Percentiles rank a stretch among this genome's conserved stretches.
Conservation (phyloP, 768 basidiomycete genomes). For the Glaciozyma antarctica region DNA sequence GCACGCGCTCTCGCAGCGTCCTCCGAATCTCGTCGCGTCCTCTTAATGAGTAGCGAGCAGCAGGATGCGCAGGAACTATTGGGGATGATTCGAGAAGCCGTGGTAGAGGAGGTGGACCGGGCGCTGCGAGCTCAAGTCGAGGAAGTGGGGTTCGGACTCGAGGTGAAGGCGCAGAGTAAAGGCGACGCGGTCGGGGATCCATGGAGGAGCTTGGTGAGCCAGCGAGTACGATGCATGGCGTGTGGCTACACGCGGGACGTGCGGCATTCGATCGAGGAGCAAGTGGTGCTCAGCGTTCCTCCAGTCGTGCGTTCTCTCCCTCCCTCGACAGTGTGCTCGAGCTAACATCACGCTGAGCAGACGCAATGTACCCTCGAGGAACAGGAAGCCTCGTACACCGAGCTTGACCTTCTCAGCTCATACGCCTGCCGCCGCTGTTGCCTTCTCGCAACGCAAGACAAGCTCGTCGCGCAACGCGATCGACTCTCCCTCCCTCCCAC, state of each 20-base stretch:
- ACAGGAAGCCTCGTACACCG: conserved; percentile 78
- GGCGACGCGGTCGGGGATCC: conserved; percentile 48
- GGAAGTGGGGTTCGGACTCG: background rate
- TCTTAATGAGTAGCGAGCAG: conserved; percentile 58
- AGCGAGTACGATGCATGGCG: conserved; percentile 71
- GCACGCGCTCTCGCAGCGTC: conserved; percentile 28
- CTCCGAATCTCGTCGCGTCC: background rate
- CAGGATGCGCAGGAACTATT: conserved; percentile 99
- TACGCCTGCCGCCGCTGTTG: conserved; percentile 90
- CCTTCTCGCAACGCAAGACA: conserved; percentile 61
- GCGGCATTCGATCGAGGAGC: conserved; percentile 82
- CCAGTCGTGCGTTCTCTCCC: conserved; percentile 47
- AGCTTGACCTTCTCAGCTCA: conserved; percentile 69
- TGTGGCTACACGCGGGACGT: conserved; percentile 75
- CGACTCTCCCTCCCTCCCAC: conserved; percentile 46
- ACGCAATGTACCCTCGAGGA: conserved; percentile 63
- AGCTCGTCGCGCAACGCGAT: conserved; percentile 56
- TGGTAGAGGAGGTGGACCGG: conserved; percentile 71
- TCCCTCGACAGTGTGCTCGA: conserved; percentile 9
- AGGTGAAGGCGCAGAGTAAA: background rate
- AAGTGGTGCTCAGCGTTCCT: conserved; percentile 69
- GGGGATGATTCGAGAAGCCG: conserved; percentile 77
- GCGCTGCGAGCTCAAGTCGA: conserved; percentile 47
- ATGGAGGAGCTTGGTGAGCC: conserved; percentile 84
- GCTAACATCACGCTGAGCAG: conserved; percentile 39